phyloP scores from a whole-genome alignment of 768 basidiomycete genomes.

The Xerocomellus dryophilus region DNA sequence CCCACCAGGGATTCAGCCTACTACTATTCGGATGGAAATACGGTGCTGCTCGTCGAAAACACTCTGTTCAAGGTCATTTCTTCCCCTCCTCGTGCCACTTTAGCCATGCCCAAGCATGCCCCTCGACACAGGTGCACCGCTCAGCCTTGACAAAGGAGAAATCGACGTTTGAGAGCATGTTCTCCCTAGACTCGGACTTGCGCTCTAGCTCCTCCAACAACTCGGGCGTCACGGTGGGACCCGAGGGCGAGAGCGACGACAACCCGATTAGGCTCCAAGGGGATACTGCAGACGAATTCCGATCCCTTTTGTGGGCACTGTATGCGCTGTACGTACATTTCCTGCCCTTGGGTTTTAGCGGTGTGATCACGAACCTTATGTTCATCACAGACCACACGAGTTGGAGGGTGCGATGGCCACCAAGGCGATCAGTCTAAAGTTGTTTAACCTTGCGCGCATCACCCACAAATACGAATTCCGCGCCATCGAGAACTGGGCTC shows the following conservation, averaged over 20 bases:
- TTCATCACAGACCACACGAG: slow-evolving; percentile 40
- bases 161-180: slow-evolving; percentile 48
- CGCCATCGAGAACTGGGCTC: slow-evolving; percentile 44
- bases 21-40: slow-evolving; percentile 40
- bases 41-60: slow-evolving; percentile 42
- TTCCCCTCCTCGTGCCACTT: slow-evolving; percentile 6
- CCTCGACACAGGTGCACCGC: slow-evolving; percentile 34
- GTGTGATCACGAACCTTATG: slow-evolving; percentile 1
- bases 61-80: slow-evolving; percentile 48
- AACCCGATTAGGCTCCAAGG: slow-evolving; percentile 46
- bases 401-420: slow-evolving; percentile 42
- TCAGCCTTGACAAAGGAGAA: slow-evolving; percentile 43
- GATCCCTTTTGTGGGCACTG: slow-evolving; percentile 52
- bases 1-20: slow-evolving; percentile 39
- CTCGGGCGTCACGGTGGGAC: slow-evolving; percentile 29
- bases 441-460: slow-evolving; percentile 47
- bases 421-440: slow-evolving; percentile 42
- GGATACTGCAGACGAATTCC: slow-evolving; percentile 49
- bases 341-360: not conserved
- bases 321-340: slow-evolving; percentile 46
- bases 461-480: slow-evolving; percentile 49
- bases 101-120: slow-evolving; percentile 22
- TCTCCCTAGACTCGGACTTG: slow-evolving; percentile 38
- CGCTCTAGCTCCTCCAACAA: slow-evolving; percentile 23
- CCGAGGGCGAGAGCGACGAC: slow-evolving; percentile 50